phyloP scores from a whole-genome alignment of 768 basidiomycete genomes.

The Chalciporus sphaerocephalus region DNA sequence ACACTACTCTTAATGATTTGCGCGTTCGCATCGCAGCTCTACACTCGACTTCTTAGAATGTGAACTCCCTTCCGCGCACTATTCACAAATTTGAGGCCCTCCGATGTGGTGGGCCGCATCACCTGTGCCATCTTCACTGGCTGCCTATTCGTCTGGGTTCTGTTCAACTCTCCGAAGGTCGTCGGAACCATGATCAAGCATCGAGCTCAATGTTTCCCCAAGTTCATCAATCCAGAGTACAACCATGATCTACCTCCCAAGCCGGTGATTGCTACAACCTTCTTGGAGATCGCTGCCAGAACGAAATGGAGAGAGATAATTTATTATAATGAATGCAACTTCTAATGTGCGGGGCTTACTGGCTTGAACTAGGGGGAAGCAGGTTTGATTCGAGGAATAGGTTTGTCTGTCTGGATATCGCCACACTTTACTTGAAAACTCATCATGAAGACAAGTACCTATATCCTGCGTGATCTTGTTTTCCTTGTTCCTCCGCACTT shows the following conservation, averaged over 20 bases:
- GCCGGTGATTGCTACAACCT: not conserved
- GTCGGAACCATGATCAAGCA: not conserved
- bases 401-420: not conserved
- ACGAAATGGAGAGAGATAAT: not conserved
- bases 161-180: too few relatives aligned
- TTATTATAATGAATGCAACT: too few relatives aligned
- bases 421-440: not conserved
- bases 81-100: not conserved
- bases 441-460: not conserved
- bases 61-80: not conserved
- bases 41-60: not conserved
- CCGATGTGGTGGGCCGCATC: not conserved
- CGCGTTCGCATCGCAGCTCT: not conserved
- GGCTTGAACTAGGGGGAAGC: not conserved
- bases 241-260: not conserved
- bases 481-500: not conserved
- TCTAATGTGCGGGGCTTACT: not conserved
- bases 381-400: not conserved
- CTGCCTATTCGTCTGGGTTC: not conserved
- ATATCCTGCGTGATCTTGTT: not conserved
- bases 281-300: not conserved
- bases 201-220: not conserved
- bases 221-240: not conserved
- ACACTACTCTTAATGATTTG: too few relatives aligned
- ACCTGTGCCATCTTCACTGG: not conserved